Conservation (phyloP, 768 basidiomycete genomes). For the Lanmaoa pseudosensibilis region DNA sequence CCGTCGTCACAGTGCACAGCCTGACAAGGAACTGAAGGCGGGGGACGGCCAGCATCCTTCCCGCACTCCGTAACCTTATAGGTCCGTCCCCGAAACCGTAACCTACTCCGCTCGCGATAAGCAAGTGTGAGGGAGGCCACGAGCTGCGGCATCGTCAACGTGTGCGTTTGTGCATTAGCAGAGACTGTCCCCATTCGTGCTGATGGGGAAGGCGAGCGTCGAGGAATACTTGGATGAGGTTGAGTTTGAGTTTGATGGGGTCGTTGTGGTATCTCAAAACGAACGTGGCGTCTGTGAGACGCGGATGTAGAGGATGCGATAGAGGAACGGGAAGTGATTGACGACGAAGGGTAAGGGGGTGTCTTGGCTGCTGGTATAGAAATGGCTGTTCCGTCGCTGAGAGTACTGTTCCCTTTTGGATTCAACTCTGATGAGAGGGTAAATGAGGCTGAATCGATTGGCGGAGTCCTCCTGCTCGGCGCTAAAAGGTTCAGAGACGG, state of each 20-base stretch:
- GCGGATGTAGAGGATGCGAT: neutral
- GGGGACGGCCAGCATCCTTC: conserved; percentile 14
- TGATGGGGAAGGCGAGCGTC: conserved; percentile 28
- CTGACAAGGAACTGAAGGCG: conserved; percentile 3
- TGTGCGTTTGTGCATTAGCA: conserved; percentile 9
- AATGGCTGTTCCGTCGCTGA: neutral
- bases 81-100: conserved; percentile 21
- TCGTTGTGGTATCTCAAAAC: conserved; percentile 17
- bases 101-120: conserved; percentile 23
- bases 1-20: neutral
- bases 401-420: neutral
- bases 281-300: conserved; percentile 25
- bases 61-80: neutral
- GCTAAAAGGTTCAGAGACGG: conserved; percentile 21
- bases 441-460: neutral
- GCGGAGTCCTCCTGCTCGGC: conserved; percentile 8
- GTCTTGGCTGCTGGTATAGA: neutral
- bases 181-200: conserved; percentile 12
- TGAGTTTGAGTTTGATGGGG: conserved; percentile 1
- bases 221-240: conserved; percentile 10
- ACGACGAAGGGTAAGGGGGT: neutral
- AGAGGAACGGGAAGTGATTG: conserved; percentile 4
- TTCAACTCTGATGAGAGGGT: neutral
- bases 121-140: conserved; percentile 32
- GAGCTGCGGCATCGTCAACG: conserved; percentile 34